phyloP scores from a whole-genome alignment of 2,329 filamentous ascomycete genomes.

The Aspergillus sp. region DNA sequence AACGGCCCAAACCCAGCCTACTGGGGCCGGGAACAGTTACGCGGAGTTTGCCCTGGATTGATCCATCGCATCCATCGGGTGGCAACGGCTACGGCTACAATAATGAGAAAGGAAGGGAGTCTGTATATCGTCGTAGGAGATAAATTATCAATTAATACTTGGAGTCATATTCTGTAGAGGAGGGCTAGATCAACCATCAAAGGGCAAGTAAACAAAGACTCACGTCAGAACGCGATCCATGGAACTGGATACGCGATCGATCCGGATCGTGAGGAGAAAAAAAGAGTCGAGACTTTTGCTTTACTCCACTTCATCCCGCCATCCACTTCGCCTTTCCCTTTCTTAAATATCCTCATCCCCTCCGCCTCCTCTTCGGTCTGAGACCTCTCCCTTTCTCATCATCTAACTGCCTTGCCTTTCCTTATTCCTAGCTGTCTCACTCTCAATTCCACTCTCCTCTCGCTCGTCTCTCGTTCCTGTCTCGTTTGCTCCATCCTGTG shows the following conservation, averaged over 20 bases:
- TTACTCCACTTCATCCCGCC: too few relatives aligned
- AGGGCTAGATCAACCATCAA: neutral
- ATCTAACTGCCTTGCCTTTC: neutral
- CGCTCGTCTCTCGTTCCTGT: neutral
- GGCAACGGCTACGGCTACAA: neutral
- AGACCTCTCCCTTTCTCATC: neutral
- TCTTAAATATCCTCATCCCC: neutral
- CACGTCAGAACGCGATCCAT: neutral
- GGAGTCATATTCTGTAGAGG: neutral
- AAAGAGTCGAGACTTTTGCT: neutral
- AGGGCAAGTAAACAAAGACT: neutral
- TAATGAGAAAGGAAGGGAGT: too few relatives aligned
- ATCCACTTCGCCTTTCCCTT: neutral
- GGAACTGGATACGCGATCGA: slow-evolving; percentile 1
- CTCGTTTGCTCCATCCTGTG: neutral
- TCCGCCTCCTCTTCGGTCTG: neutral
- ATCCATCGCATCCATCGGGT: neutral
- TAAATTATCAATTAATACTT: too few relatives aligned
- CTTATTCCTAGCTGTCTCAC: neutral
- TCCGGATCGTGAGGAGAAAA: neutral
- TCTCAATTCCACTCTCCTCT: neutral
- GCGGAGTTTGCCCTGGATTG: neutral
- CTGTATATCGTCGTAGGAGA: too few relatives aligned
- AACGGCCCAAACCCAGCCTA: slow-evolving; percentile 1
- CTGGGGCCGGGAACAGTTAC: neutral